These are phyloP conservation scores for Dimocarpus longan DNA, from an alignment of 345 rosid genomes.

Conservation along the genomic window DNA sequence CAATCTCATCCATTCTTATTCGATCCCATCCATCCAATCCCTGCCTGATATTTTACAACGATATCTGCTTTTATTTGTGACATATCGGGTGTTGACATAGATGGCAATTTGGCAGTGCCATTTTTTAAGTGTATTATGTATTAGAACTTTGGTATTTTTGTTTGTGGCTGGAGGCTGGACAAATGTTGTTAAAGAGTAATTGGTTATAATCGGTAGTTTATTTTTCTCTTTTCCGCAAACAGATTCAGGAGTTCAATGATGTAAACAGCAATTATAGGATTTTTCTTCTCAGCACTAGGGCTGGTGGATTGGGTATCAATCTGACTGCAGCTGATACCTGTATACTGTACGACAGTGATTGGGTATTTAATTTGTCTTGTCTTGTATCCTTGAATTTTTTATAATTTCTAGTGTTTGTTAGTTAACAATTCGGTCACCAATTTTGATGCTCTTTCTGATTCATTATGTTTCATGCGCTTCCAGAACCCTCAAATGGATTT, in stretches of 20 bases:
- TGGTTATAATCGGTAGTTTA: neutral
- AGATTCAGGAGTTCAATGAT: conserved; percentile 86
- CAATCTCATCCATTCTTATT: too few relatives aligned
- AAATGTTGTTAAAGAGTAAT: neutral
- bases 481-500: conserved; percentile 99
- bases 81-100: neutral
- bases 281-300: conserved; percentile 94
- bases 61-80: neutral
- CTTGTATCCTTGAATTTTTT: neutral
- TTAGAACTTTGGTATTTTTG: neutral
- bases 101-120: neutral
- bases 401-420: neutral
- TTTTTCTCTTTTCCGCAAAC: conserved; percentile 18
- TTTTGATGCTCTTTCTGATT: conserved; percentile 11
- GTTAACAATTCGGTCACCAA: neutral
- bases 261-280: conserved; percentile 61
- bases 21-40: too few relatives aligned
- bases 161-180: neutral
- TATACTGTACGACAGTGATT: conserved; percentile 94
- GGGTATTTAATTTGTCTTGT: conserved; percentile 52
- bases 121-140: neutral
- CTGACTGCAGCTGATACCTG: conserved; percentile 98
- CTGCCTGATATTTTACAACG: neutral
- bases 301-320: conserved; percentile 97
- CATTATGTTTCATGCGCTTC: conserved; percentile 22